Percentiles rank a stretch among this genome's conserved stretches.
These are phyloP conservation scores for Kodamaea nitidulidarum DNA, from an alignment of 805 yeast genomes.

Conservation along the genomic window DNA sequence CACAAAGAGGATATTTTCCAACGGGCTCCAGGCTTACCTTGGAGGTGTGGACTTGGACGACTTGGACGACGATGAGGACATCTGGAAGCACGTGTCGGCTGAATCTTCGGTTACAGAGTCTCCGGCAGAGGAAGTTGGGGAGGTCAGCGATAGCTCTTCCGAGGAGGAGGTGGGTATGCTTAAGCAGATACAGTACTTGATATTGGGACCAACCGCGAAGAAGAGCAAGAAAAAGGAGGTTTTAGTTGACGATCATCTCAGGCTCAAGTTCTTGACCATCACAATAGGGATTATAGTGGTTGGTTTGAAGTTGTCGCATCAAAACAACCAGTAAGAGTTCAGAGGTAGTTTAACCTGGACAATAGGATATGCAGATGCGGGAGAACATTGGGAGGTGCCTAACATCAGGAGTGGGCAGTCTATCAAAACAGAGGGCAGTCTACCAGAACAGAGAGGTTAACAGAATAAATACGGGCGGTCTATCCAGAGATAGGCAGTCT, in stretches of 20 bases:
- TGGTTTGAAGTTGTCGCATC: slow-evolving; percentile 34
- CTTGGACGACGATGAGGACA: slow-evolving; percentile 9
- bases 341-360: no score
- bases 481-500: no score
- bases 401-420: no score
- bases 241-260: slow-evolving; percentile 37
- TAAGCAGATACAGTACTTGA: slow-evolving; percentile 32
- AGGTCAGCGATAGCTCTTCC: slow-evolving; percentile 9
- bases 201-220: slow-evolving; percentile 23
- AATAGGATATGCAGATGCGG: no score
- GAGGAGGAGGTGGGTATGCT: slow-evolving; percentile 28
- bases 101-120: slow-evolving; percentile 9
- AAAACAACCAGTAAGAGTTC: slow-evolving; percentile 8
- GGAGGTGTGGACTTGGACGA: slow-evolving; percentile 19
- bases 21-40: slow-evolving; percentile 24
- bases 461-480: no score
- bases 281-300: slow-evolving; percentile 40
- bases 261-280: slow-evolving; percentile 39
- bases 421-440: no score
- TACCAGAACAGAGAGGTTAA: no score
- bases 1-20: slow-evolving; percentile 24
- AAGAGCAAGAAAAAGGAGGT: slow-evolving; percentile 19
- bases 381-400: no score
- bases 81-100: slow-evolving; percentile 11
- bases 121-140: slow-evolving; percentile 13